phyloP scores from a whole-genome alignment of 305 asterid genomes.

The Rubia balearica region DNA sequence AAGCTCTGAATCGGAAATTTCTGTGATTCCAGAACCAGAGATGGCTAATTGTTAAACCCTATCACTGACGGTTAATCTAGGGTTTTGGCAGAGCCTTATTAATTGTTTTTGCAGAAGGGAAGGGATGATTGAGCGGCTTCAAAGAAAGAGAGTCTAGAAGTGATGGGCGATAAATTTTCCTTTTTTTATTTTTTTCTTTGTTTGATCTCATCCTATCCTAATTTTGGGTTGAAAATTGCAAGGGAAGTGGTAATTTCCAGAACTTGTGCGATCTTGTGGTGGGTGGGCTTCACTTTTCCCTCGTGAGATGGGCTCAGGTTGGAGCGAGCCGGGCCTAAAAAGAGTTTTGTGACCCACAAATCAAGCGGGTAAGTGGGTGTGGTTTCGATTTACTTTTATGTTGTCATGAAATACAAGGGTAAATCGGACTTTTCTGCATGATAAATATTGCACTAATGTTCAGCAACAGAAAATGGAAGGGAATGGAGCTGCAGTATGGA shows the following conservation, averaged over 20 bases:
- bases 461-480: too few relatives aligned
- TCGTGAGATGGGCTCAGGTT: too few relatives aligned
- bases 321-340: too few relatives aligned
- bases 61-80: slow-evolving; percentile 30
- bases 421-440: too few relatives aligned
- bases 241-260: not conserved
- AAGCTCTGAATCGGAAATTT: not conserved
- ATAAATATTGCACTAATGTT: too few relatives aligned
- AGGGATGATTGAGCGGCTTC: not conserved
- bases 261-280: slow-evolving; percentile 15
- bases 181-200: not conserved
- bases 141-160: not conserved
- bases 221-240: not conserved
- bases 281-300: slow-evolving; percentile 15
- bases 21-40: not conserved
- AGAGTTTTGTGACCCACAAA: too few relatives aligned
- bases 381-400: too few relatives aligned
- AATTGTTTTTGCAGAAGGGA: not conserved
- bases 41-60: slow-evolving; percentile 5
- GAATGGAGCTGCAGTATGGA: too few relatives aligned
- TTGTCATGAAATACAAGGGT: too few relatives aligned
- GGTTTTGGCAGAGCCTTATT: slow-evolving; percentile 29
- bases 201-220: not conserved
- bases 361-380: too few relatives aligned
- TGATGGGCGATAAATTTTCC: too few relatives aligned